Percentiles rank a stretch among this genome's conserved stretches.
Evolutionary conservation across 192 early-diverging fungal species (phyloP).

Genomic region (Linderina pennispora): DNA sequence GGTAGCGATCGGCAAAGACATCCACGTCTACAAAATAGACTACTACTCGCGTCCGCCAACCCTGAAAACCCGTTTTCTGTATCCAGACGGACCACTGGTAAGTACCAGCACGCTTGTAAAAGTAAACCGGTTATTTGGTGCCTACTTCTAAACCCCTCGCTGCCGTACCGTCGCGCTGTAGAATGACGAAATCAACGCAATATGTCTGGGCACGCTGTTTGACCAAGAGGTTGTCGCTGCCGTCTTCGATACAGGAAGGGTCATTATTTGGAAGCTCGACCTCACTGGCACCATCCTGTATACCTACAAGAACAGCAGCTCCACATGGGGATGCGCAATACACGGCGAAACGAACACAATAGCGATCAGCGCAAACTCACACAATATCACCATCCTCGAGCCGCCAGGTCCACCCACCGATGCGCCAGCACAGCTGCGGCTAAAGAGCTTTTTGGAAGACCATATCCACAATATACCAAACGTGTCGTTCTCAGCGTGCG

Average conservation of each 20-base stretch:
- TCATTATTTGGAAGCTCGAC: conserved; percentile 14
- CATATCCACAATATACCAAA: conserved; percentile 26
- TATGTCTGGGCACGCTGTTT: conserved; percentile 7
- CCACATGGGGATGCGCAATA: conserved; percentile 39
- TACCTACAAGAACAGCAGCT: conserved; percentile 7
- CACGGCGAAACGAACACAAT: conserved; percentile 2
- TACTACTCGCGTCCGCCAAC: conserved; percentile 17
- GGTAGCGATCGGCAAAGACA: conserved; percentile 10
- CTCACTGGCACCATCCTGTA: conserved; percentile 5
- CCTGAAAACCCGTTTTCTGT: conserved; percentile 2
- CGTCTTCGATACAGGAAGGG: conserved; percentile 30
- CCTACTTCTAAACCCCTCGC: too few species aligned
- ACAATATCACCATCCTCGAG: conserved; percentile 11
- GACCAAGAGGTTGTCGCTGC: conserved; percentile 17
- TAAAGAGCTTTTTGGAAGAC: too few species aligned
- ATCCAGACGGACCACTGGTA: conserved; percentile 11
- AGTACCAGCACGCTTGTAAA: too few species aligned
- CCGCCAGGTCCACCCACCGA: too few species aligned
- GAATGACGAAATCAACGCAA: conserved; percentile 35
- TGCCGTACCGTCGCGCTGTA: too few species aligned
- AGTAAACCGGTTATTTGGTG: too few species aligned
- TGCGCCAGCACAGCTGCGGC: too few species aligned
- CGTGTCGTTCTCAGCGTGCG: conserved; percentile 22
- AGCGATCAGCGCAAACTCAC: conserved; percentile 38
- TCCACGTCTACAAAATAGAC: conserved; percentile 12